Base-by-base conservation (phyloP, 805 yeast species). In the Kuraishia molischiana region DNA sequence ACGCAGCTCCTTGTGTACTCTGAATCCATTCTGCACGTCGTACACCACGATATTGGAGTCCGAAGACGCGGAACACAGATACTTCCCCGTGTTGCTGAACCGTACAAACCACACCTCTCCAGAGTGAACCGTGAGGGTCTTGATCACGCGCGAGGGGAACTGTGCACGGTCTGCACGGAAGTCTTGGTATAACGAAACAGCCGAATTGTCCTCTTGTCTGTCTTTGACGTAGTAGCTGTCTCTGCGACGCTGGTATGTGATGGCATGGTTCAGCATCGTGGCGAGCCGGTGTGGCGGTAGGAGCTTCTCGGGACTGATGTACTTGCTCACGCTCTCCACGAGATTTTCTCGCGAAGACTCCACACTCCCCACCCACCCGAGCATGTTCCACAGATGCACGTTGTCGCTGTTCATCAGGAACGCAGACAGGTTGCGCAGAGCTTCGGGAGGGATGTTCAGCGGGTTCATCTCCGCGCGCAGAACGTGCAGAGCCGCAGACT, bases 41-140 rank as follows among this genome's bases (percentile, higher is more conserved):
- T 84, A 86, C 10, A 87, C 64, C 24, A 75, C 59, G 28, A 85
- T 66, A 19, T 68, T 63, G 5, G 75, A 68, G 52, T 85, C 94
- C 13, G 75, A 69, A 5, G 92, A 77, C 0, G 89, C 82, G 1
- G 89, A 73, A n/a, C 85, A 94, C 29, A 89, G 60, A 44, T 64
- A 77, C 43, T 67, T 69, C 3, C 96, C 96, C 58, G 73, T 70
- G 34, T 86, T 83, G 4, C 92, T 80, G 51, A 85, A 87, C 40
- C 73, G 72, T 11, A 82, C 67, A 51, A 67, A 81, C 97, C 97
- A 89, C 10, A 85, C 90, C 54, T 89, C 95, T 50, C 79, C 76
- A 1, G 61, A 55, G 49, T 84, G 92, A 32, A 66, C 62, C 1
- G 58, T 45, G 5, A 83, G 56, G 0, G 69, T 65, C 39, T 66